Conservation (phyloP, 306 rosid species). For the Pueraria montana region DNA sequence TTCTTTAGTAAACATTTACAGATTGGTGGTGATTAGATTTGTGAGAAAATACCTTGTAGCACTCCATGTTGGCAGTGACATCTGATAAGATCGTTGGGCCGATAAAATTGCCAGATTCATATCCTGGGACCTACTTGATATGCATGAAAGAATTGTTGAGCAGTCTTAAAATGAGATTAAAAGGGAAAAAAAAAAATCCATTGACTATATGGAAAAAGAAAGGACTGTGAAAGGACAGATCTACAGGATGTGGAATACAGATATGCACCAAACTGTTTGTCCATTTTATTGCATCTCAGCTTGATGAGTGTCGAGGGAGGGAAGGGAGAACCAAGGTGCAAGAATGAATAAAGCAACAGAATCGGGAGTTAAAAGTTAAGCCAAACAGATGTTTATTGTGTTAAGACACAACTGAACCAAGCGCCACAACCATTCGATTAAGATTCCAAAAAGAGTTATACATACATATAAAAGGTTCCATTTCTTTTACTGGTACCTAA, state of each 20-base stretch:
- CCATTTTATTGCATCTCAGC: conserved; percentile 15
- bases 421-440: not conserved
- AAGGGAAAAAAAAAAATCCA: not conserved
- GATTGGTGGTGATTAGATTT: not conserved
- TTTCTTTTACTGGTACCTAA: not conserved
- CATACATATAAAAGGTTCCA: not conserved
- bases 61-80: conserved; percentile 75
- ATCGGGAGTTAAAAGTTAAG: not conserved
- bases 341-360: not conserved
- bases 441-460: not conserved
- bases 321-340: not conserved
- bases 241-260: not conserved
- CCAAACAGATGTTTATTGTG: not conserved
- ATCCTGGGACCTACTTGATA: conserved; percentile 78
- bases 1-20: conserved; percentile 11
- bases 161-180: conserved; percentile 6
- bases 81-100: conserved; percentile 88
- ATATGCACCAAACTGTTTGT: not conserved
- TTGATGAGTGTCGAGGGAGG: not conserved
- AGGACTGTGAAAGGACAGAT: conserved; percentile 5
- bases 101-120: conserved; percentile 89
- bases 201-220: conserved; percentile 3
- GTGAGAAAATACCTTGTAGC: conserved; percentile 71
- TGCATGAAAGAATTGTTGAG: conserved; percentile 32
- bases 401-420: not conserved